Evolutionary conservation across 2,329 filamentous ascomycete species (phyloP), one percentile per base, ranked within the genome.

Genomic region (Purpureocillium takamizusanense): DNA sequence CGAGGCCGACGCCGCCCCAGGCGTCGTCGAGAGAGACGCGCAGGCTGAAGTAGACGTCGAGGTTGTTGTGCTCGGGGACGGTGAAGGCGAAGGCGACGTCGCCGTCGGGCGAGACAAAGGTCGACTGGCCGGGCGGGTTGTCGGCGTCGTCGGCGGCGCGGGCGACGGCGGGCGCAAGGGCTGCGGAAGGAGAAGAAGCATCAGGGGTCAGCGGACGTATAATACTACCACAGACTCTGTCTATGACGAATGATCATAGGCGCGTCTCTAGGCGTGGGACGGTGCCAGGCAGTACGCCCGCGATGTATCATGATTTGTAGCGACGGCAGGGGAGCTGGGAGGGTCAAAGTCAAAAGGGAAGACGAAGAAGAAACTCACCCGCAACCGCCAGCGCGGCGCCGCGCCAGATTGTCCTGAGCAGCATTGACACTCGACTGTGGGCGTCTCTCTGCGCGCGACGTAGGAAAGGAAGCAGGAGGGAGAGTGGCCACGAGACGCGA

Each of bases 1-100:
- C 76, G 29, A 77, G 63, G 28, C 76, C 76, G 31, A 79, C 54
- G 41, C 69, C 72, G 31, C 66, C 66, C 73, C 73, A 80, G 28
- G 68, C 65, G 29, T 63, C 56, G 9, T 53, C 51, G 29, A 53
- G 57, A 23, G 67, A 62, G 30, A 70, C 67, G 41, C 68, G 65
- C 13, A 79, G 47, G n/a, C 67, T 67, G 53, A 78, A 74, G 57
- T 67, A 77, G 30, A 78, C 51, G 46, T 76, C 64, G 33, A 63
- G 60, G 40, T 61, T 63, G 18, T 56, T 47, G 40, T 67, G 57
- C n/a, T 65, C 52, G 31, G 72, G 65, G 16, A 72, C 65, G 38
- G 70, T 68, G 40, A 72, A 58, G 36, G 65, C 66, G 49, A 77
- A 77, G n/a, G 59, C 57, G 40, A 72, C 51, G 15, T 61, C 57